Conservation (phyloP, 2,329 filamentous ascomycete species). For the Beauveria sp. region DNA sequence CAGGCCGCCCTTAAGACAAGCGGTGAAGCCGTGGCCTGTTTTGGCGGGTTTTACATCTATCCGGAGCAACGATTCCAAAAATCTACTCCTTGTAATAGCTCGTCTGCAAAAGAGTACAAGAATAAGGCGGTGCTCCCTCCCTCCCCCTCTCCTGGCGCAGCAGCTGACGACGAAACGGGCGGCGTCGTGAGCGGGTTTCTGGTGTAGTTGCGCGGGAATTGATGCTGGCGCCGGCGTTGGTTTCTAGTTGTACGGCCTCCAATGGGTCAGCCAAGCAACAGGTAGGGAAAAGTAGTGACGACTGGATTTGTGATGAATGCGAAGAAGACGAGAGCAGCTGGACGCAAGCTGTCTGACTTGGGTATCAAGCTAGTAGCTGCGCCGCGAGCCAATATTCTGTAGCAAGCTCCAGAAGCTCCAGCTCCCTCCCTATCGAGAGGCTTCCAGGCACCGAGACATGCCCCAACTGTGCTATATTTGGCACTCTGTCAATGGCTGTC, state of each 20-base stretch:
- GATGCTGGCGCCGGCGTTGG: neutral
- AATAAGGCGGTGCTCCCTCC: neutral
- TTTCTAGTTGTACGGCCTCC: slow-evolving; percentile 3
- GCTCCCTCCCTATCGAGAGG: neutral
- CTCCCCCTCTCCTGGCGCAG: neutral
- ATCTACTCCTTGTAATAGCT: neutral
- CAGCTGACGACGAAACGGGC: slow-evolving; percentile 3
- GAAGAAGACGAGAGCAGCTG: neutral
- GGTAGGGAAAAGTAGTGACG: neutral
- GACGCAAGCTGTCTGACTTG: neutral
- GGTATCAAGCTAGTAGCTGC: neutral
- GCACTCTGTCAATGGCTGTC: neutral
- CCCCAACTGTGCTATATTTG: neutral
- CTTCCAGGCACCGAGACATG: neutral
- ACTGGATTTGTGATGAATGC: neutral
- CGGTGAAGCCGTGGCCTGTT: slow-evolving; percentile 9
- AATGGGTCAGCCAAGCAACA: neutral
- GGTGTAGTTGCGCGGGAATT: neutral
- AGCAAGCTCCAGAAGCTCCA: neutral
- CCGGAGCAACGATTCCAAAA: no score
- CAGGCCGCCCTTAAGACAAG: slow-evolving; percentile 5
- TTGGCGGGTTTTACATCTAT: neutral
- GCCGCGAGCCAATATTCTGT: neutral
- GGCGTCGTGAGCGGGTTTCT: neutral
- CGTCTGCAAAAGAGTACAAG: neutral